Evolutionary conservation across 805 yeast species (phyloP), one percentile per base, ranked within the genome.

Genomic region (Pichia gijzeniarum): DNA sequence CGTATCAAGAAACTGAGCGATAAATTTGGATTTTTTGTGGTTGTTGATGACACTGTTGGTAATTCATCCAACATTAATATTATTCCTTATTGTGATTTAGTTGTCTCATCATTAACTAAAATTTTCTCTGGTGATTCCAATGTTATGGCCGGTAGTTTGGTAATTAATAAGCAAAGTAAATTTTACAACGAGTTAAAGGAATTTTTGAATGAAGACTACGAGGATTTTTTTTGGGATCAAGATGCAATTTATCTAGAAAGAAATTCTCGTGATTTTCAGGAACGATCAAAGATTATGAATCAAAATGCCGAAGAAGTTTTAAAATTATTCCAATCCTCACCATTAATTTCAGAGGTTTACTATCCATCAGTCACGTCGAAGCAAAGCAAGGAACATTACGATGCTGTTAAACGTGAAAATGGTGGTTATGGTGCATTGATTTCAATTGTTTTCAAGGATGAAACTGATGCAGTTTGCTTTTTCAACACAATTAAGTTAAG

Each of bases 31-130:
- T 93, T 93, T 64, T 80, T 81, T 14, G 79, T 93, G 30, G 85
- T 86, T 16, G 83, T 93, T 34, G 99, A 93, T 65, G 99, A 93
- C 60, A 93, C 98, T 1, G 85, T 90, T 19, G 97, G 97, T 14
- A 93, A 93, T 57, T 82, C 88, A 58, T 72, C 85, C 49, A 93
- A 93, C 64, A 75, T 89, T 41, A 85, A 87, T 53, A 85, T 85
- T 4, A 69, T 88, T 47, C 84, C 87, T 18, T 84, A 77, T 60
- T 82, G 87, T n/a, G 99, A 93, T 63, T 74, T 90, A 41, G 84
- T 86, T 14, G 93, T 82, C 30, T 77, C 91, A 28, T 87, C 96
- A 8, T 71, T 93, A 50, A 90, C 97, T 10, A 93, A 93, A 62
- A 85, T 90, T 16, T 93, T 93, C 61, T 81, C 91, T 32, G 97